Conservation (phyloP, 2,329 filamentous ascomycete genomes). For the Phaeosphaeria sp. region DNA sequence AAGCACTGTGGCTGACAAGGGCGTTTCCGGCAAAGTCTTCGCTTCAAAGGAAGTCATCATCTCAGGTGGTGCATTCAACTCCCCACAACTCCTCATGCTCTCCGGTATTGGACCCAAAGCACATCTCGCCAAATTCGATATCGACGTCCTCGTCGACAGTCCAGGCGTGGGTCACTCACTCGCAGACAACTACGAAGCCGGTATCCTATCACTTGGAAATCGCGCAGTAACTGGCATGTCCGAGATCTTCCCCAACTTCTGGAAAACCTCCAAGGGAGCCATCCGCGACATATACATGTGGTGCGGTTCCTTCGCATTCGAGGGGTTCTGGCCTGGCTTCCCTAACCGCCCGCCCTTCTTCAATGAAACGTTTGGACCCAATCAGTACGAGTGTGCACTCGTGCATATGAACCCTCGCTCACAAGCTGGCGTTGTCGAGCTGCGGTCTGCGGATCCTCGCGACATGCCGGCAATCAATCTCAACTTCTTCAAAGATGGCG, state of each 20-base stretch:
- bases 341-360: slow-evolving; percentile 29
- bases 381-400: slow-evolving; percentile 36
- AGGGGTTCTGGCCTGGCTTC: slow-evolving; percentile 38
- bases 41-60: slow-evolving; percentile 44
- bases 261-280: slow-evolving; percentile 26
- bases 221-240: slow-evolving; percentile 24
- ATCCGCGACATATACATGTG: slow-evolving; percentile 40
- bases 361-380: slow-evolving; percentile 25
- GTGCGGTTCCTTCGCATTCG: slow-evolving; percentile 36
- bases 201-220: slow-evolving; percentile 24
- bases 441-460: slow-evolving; percentile 66
- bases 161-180: slow-evolving; percentile 61
- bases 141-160: slow-evolving; percentile 61
- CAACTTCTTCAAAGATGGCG: slow-evolving; percentile 46
- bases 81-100: slow-evolving; percentile 68
- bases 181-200: slow-evolving; percentile 33
- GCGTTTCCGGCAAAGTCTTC: slow-evolving; percentile 45
- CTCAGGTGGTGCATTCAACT: slow-evolving; percentile 63
- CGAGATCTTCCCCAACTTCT: slow-evolving; percentile 35
- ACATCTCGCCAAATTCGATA: slow-evolving; percentile 62
- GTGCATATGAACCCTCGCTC: slow-evolving; percentile 62
- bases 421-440: slow-evolving; percentile 63
- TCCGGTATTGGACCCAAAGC: slow-evolving; percentile 64
- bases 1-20: slow-evolving; percentile 26
- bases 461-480: slow-evolving; percentile 64